Percentiles rank a stretch among this genome's conserved stretches.
These are phyloP conservation scores for Alopecurus myosuroides DNA, from an alignment of 176 grass and related monocot genomes.

Conservation along the genomic window DNA sequence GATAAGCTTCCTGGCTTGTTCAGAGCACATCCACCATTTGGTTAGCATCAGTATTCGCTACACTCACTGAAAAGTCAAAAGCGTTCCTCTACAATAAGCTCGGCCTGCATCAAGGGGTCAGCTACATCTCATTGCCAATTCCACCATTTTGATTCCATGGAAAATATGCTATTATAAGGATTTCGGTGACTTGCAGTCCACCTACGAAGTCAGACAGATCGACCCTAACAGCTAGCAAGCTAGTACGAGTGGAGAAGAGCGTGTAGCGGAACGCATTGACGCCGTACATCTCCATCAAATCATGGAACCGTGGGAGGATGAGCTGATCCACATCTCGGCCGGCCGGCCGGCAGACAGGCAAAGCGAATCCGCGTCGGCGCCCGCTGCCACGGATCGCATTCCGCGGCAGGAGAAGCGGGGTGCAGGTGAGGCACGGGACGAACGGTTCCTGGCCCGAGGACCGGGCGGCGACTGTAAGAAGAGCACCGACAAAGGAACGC, in stretches of 20 bases:
- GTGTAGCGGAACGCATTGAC: background rate
- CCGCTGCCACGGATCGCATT: background rate
- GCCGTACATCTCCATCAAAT: background rate
- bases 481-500: background rate
- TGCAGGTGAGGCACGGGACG: background rate
- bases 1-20: background rate
- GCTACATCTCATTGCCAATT: background rate
- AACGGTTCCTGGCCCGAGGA: background rate
- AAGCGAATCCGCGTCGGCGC: background rate
- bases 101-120: background rate
- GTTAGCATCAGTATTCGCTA: background rate
- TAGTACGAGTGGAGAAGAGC: background rate
- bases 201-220: background rate
- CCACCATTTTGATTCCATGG: background rate
- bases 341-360: background rate
- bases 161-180: background rate
- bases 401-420: background rate
- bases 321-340: conserved; percentile 12
- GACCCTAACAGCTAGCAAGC: background rate
- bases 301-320: background rate
- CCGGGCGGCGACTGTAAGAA: background rate
- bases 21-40: background rate
- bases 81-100: background rate
- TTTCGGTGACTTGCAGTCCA: background rate
- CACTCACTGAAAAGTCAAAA: background rate